Evolutionary conservation across 345 rosid genomes (phyloP).

Genomic region (Adansonia digitata): DNA sequence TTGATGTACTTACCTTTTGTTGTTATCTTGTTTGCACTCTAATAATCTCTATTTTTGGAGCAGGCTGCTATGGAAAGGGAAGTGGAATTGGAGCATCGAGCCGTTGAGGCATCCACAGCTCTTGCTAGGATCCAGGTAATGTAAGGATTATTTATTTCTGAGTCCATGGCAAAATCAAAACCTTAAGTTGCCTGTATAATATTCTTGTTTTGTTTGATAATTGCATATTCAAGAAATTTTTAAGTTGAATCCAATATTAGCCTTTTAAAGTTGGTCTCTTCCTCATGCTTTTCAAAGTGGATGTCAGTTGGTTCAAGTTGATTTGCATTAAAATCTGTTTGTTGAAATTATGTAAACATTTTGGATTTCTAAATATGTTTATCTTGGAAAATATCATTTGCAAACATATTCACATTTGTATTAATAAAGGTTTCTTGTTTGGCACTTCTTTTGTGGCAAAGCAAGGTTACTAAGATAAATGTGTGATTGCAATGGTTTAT

Average conservation of each 20-base stretch:
- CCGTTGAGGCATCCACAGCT: conserved; percentile 84
- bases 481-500: neutral
- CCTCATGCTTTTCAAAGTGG: neutral
- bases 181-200: neutral
- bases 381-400: neutral
- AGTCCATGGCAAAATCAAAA: neutral
- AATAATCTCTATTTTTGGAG: conserved; percentile 18
- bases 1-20: conserved; percentile 8
- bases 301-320: neutral
- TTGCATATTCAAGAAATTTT: neutral
- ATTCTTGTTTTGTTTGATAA: conserved; percentile 7
- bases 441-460: neutral
- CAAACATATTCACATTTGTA: neutral
- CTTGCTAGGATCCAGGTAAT: conserved; percentile 91
- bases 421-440: neutral
- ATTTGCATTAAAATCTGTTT: neutral
- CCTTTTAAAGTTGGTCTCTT: neutral
- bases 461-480: neutral
- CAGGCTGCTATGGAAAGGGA: conserved; percentile 99
- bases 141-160: conserved; percentile 17
- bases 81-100: conserved; percentile 88
- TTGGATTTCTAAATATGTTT: neutral
- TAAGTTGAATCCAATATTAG: neutral
- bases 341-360: neutral
- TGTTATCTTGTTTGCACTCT: neutral